Evolutionary conservation across 2,329 filamentous ascomycete species (phyloP), one percentile per base, ranked within the genome.

Genomic region (Colletotrichum lupini): DNA sequence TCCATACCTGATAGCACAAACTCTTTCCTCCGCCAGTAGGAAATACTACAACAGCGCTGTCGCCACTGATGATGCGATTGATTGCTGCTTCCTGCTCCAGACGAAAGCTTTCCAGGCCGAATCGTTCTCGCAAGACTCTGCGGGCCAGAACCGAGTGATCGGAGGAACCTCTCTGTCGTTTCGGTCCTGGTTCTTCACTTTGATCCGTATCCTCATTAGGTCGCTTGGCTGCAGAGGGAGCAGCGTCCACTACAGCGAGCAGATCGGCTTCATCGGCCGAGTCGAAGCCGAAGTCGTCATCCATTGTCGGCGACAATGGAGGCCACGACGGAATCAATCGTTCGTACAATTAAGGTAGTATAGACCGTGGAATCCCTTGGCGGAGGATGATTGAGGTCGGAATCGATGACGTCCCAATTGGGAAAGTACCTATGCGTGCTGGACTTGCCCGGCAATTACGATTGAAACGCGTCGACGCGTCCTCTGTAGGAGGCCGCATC

Each of bases 11-110:
- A 59, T 87, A 87, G 66, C 86, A 87, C 5, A 87, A 79, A 0
- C 85, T 87, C 74, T 87, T 87, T n/a, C 86, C 86, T 16, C 84
- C 86, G 1, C 85, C 85, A 0, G 86, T 87, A 4, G 86, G 86
- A 66, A 87, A 87, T 24, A 87, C 77, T 5, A 83, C 84, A 0
- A 87, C 80, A 0, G 82, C 76, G 69, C 84, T 87, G 12, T 85
- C 75, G 0, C 84, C 85, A 7, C 62, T 67, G 2, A 87, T 76
- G 9, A 84, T 78, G 3, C 79, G 74, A 7, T 75, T 67, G 30
- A 87, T 87, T 16, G 84, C 84, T 0, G 77, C 81, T 32, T 83
- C 81, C 68, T 87, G 86, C 73, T 87, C 85, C 42, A 86, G 83
- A 1, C 85, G 82, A 64, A 87, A 87, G 8, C 75, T 68, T 0